phyloP scores from a whole-genome alignment of 1,284 basidiomycete genomes.

The Cystobasidium sp. region DNA sequence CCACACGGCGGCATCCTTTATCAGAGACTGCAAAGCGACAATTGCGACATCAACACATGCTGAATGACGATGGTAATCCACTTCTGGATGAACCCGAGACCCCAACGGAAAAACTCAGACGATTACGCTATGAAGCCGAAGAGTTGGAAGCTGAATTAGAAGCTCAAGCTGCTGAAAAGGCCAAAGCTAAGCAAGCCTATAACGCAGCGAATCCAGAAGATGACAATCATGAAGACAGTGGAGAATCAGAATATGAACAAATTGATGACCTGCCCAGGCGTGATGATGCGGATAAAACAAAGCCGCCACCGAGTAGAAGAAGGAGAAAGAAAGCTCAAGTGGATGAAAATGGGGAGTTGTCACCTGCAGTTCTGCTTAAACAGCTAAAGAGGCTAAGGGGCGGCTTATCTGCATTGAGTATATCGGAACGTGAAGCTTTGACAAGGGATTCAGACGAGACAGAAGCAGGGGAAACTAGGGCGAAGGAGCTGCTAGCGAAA shows the following conservation, averaged over 20 bases:
- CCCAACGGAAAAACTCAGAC: constrained; percentile 57
- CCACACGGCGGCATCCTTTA: constrained; percentile 14
- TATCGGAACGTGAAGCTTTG: constrained; percentile 6
- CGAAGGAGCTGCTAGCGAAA: neutral
- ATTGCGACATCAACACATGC: constrained; percentile 11
- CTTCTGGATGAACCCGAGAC: constrained; percentile 54
- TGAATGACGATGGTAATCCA: neutral
- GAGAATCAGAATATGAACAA: constrained; percentile 45
- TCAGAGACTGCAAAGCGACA: constrained; percentile 31
- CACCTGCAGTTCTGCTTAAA: constrained; percentile 49
- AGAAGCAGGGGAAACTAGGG: constrained; percentile 2
- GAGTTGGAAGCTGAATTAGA: constrained; percentile 60
- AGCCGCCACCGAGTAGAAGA: constrained; percentile 36
- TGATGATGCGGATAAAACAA: constrained; percentile 43
- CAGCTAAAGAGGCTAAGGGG: constrained; percentile 49
- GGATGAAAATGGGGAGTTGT: constrained; percentile 43
- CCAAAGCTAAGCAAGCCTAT: constrained; percentile 3
- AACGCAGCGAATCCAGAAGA: neutral
- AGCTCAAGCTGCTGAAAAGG: constrained; percentile 36
- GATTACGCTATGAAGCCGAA: constrained; percentile 59
- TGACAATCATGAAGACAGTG: constrained; percentile 41
- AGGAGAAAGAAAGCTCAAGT: constrained; percentile 36
- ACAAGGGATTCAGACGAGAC: constrained; percentile 21
- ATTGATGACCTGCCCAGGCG: constrained; percentile 53
- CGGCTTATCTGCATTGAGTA: constrained; percentile 38